Evolutionary conservation across 768 basidiomycete genomes (phyloP).

Genomic region (Suillus placidus): DNA sequence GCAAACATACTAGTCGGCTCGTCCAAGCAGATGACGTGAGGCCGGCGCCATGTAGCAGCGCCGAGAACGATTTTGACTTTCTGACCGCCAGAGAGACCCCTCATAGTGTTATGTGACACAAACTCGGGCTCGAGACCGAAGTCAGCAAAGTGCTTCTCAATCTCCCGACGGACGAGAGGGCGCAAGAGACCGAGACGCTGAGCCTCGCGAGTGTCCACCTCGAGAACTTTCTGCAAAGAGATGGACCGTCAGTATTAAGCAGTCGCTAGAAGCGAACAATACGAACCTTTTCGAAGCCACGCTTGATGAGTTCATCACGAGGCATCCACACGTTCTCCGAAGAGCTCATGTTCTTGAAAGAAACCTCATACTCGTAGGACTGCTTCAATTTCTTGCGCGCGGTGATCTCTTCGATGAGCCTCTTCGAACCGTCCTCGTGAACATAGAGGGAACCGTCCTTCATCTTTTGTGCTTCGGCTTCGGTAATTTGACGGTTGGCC

Average conservation of each 20-base stretch:
- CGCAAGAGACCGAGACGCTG: slow-evolving; percentile 94
- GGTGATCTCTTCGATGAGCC: slow-evolving; percentile 89
- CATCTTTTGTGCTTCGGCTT: slow-evolving; percentile 93
- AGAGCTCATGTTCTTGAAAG: slow-evolving; percentile 92
- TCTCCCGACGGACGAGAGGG: slow-evolving; percentile 97
- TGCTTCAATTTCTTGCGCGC: slow-evolving; percentile 98
- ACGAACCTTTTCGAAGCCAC: slow-evolving; percentile 91
- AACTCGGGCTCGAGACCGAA: slow-evolving; percentile 99
- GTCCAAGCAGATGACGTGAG: slow-evolving; percentile 95
- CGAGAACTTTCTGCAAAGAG: slow-evolving; percentile 78
- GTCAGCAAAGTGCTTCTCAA: slow-evolving; percentile 99
- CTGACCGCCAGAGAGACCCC: slow-evolving; percentile 97
- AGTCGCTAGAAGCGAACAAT: not conserved
- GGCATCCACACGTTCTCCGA: slow-evolving; percentile 98
- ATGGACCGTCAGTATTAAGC: slow-evolving; percentile 1
- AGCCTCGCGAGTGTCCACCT: slow-evolving; percentile 96
- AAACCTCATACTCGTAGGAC: slow-evolving; percentile 98
- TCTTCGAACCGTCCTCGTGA: slow-evolving; percentile 87
- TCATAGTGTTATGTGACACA: slow-evolving; percentile 99
- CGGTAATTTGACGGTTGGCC: slow-evolving; percentile 84
- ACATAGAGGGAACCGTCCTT: slow-evolving; percentile 87
- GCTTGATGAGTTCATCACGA: slow-evolving; percentile 96
- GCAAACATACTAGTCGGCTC: slow-evolving; percentile 82
- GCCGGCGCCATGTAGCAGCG: slow-evolving; percentile 98
- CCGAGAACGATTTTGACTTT: slow-evolving; percentile 99